Evolutionary conservation across 176 grass and related monocot species (phyloP).

Genomic region (Carex myosuroides): DNA sequence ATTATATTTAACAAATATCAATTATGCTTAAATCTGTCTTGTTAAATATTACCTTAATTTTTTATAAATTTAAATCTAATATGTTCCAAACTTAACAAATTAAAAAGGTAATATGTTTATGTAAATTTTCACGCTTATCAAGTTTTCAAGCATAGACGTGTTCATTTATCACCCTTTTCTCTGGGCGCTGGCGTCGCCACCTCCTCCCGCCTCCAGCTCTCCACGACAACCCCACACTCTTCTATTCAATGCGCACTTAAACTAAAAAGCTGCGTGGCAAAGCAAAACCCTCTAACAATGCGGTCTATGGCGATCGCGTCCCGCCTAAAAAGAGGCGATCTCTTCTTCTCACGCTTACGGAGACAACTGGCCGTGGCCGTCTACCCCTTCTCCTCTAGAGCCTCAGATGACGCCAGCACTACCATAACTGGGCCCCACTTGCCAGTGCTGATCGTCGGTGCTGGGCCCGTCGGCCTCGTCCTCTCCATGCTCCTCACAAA

Average conservation of each 20-base stretch:
- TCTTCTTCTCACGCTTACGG: background rate
- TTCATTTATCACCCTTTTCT: background rate
- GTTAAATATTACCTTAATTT: no score
- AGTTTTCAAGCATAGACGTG: no score
- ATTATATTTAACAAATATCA: no score
- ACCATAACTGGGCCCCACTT: constrained; percentile 37
- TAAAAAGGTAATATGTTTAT: no score
- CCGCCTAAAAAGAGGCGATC: background rate
- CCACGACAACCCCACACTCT: background rate
- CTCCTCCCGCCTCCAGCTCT: background rate
- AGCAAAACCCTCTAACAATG: background rate
- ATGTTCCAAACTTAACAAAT: no score
- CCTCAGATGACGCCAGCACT: background rate
- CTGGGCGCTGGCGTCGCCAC: background rate
- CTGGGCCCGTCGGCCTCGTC: constrained; percentile 81
- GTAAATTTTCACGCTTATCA: no score
- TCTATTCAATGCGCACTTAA: constrained; percentile 6
- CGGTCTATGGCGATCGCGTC: background rate
- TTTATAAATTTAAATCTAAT: no score
- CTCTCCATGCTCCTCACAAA: constrained; percentile 89
- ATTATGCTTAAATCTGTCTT: no score
- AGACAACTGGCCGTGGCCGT: background rate
- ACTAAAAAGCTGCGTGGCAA: background rate
- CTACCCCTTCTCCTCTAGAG: constrained; percentile 5
- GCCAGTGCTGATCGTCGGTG: constrained; percentile 83